Conservation (phyloP, 345 rosid genomes). For the Reutealis trisperma region DNA sequence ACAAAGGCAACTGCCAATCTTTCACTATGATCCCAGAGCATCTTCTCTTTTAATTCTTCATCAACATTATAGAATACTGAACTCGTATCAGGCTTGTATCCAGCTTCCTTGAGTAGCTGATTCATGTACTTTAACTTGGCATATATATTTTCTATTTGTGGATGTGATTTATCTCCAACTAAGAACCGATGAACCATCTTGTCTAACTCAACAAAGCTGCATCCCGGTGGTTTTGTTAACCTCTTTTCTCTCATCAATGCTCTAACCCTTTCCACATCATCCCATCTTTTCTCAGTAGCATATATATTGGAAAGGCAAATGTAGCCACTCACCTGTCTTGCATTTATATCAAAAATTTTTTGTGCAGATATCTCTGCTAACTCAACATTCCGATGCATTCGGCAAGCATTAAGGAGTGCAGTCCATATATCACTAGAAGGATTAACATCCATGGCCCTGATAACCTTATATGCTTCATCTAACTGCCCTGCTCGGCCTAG, state of each 20-base stretch:
- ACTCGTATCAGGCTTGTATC: slow-evolving; percentile 26
- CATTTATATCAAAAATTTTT: slow-evolving; percentile 16
- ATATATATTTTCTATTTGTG: slow-evolving; percentile 16
- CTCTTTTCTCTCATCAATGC: slow-evolving; percentile 24
- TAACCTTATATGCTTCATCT: slow-evolving; percentile 27
- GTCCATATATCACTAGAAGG: slow-evolving; percentile 28
- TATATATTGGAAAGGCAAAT: slow-evolving; percentile 28
- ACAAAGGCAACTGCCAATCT: slow-evolving; percentile 29
- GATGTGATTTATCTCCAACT: slow-evolving; percentile 29
- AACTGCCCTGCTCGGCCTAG: slow-evolving; percentile 32
- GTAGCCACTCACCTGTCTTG: slow-evolving; percentile 27
- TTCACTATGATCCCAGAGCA: slow-evolving; percentile 26
- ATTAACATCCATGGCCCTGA: slow-evolving; percentile 11
- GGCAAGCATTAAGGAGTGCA: slow-evolving; percentile 32
- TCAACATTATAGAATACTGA: slow-evolving; percentile 24
- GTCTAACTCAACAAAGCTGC: slow-evolving; percentile 30
- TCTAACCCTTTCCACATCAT: slow-evolving; percentile 30
- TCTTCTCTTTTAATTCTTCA: slow-evolving; percentile 27
- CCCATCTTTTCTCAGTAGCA: slow-evolving; percentile 34
- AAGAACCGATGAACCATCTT: slow-evolving; percentile 20
- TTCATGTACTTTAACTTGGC: slow-evolving; percentile 23
- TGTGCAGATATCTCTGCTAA: slow-evolving; percentile 27
- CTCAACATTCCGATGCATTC: slow-evolving; percentile 27
- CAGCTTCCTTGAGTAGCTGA: slow-evolving; percentile 13
- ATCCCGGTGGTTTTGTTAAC: slow-evolving; percentile 22